Evolutionary conservation across 1,139 yeast genomes (phyloP).

Genomic region (Saccharomyces hybrid): DNA sequence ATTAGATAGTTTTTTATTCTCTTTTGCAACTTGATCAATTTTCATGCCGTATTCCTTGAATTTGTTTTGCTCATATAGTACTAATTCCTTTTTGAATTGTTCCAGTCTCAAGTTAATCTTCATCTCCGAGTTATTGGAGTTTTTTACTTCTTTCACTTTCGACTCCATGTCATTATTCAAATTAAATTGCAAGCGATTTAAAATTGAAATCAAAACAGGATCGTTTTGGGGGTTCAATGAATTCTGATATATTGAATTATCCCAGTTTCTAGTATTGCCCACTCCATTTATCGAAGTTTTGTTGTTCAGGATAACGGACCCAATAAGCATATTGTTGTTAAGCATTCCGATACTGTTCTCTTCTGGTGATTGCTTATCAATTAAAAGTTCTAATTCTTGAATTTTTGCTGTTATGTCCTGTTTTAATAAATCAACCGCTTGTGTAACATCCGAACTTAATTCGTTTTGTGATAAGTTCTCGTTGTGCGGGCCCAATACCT

Average conservation of each 20-base stretch:
- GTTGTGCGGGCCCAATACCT: conserved; percentile 7
- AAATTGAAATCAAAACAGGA: conserved; percentile 9
- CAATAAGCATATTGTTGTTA: conserved; percentile 4
- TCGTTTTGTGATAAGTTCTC: conserved; percentile 5
- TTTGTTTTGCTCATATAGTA: conserved; percentile 28
- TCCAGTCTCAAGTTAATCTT: conserved; percentile 17
- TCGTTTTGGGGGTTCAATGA: conserved; percentile 6
- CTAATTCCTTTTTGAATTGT: conserved; percentile 29
- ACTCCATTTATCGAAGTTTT: conserved; percentile 10
- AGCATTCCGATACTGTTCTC: conserved; percentile 7
- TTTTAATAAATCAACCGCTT: conserved; percentile 18
- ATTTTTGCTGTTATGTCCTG: conserved; percentile 15
- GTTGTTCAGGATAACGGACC: conserved; percentile 9
- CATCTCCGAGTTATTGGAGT: conserved; percentile 7
- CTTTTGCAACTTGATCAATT: conserved; percentile 26
- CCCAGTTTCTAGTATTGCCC: conserved; percentile 7
- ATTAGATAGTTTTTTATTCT: conserved; percentile 33
- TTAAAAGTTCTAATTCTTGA: conserved; percentile 13
- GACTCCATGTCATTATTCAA: conserved; percentile 4
- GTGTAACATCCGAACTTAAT: conserved; percentile 10
- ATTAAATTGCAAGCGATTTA: conserved; percentile 2
- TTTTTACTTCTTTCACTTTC: conserved; percentile 7
- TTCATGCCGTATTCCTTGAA: conserved; percentile 27
- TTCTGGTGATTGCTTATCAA: conserved; percentile 5
- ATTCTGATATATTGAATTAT: conserved; percentile 2